Conservation (phyloP, 106 monocot genomes). For the Posidonia australis region DNA sequence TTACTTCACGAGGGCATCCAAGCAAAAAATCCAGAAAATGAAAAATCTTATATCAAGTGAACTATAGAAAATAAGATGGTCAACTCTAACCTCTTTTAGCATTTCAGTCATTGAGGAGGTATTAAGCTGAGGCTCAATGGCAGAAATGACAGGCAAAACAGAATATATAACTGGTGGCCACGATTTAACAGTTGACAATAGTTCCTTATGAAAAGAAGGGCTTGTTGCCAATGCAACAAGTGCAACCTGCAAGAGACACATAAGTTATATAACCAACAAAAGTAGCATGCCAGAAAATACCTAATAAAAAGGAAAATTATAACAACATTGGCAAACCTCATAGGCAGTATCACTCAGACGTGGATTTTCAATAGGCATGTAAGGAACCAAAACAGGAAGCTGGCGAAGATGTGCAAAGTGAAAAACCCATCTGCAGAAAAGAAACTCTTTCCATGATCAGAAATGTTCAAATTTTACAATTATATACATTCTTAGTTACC, state of each 20-base stretch:
- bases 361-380: constrained; percentile 89
- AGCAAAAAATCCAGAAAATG: too few species aligned
- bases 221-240: constrained; percentile 90
- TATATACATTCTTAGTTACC: constrained; percentile 13
- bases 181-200: constrained; percentile 65
- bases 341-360: constrained; percentile 82
- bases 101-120: constrained; percentile 62
- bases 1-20: too few species aligned
- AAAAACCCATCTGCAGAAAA: constrained; percentile 80
- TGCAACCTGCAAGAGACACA: constrained; percentile 53
- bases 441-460: background rate
- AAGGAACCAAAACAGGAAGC: constrained; percentile 89
- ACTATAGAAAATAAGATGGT: constrained; percentile 1
- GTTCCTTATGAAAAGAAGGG: constrained; percentile 74
- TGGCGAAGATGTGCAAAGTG: constrained; percentile 96
- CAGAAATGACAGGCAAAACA: constrained; percentile 80
- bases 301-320: background rate
- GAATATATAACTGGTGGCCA: constrained; percentile 83
- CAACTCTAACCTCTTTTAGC: constrained; percentile 66
- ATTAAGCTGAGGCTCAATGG: constrained; percentile 83
- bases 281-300: background rate
- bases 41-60: constrained; percentile 8
- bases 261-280: constrained; percentile 4
- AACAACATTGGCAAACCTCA: constrained; percentile 43
- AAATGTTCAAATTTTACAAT: background rate